These are phyloP conservation scores for Candida taoyuanica DNA, from an alignment of 805 yeast genomes.

Conservation along the genomic window DNA sequence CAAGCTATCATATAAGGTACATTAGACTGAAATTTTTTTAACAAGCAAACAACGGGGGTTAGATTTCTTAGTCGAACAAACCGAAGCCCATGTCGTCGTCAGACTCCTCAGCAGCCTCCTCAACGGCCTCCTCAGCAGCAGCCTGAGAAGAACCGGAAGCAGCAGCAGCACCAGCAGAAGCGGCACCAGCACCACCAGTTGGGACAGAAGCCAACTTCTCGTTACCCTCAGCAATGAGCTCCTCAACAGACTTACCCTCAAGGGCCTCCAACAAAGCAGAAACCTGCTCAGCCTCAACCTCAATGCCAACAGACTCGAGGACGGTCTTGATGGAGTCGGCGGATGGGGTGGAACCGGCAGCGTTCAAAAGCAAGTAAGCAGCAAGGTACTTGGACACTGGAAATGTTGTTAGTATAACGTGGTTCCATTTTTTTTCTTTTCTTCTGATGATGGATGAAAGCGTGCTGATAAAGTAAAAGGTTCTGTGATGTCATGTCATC, in stretches of 20 bases:
- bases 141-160: constrained; percentile 71
- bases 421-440: too few relatives aligned
- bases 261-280: constrained; percentile 75
- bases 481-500: too few relatives aligned
- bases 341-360: constrained; percentile 95
- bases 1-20: constrained; percentile 13
- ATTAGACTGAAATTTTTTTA: constrained; percentile 10
- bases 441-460: too few relatives aligned
- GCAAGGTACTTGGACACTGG: constrained; percentile 81
- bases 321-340: constrained; percentile 86
- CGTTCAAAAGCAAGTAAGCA: constrained; percentile 96
- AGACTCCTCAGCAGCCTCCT: constrained; percentile 62
- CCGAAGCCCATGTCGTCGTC: constrained; percentile 89
- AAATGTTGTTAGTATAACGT: constrained; percentile 21
- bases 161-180: constrained; percentile 66
- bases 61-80: constrained; percentile 82
- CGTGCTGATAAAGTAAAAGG: too few relatives aligned
- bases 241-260: constrained; percentile 89
- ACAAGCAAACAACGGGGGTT: constrained; percentile 1
- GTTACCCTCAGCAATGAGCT: constrained; percentile 91
- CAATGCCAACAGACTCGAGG: constrained; percentile 93
- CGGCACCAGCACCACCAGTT: constrained; percentile 94
- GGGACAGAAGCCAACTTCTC: constrained; percentile 97
- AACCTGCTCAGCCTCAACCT: constrained; percentile 91
- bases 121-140: constrained; percentile 67